Evolutionary conservation across 306 rosid species (phyloP), one percentile per base, ranked within the genome.

Genomic region (Vicia faba): DNA sequence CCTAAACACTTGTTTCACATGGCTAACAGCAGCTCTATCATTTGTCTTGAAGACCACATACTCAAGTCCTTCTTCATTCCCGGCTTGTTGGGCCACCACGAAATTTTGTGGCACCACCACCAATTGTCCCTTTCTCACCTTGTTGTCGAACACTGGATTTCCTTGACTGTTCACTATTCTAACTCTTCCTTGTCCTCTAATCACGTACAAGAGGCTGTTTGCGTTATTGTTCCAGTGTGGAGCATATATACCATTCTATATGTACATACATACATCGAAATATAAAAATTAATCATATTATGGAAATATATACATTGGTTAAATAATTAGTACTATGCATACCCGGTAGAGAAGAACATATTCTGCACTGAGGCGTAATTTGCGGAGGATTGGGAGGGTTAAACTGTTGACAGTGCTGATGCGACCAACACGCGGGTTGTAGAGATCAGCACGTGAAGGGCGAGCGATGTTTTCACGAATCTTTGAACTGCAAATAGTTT

Each of bases 161-260:
- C 97, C 97, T 4, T 28, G 15, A 77, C 66, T 13, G 60, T 90
- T 81, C 13, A 87, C 88, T 44, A 87, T 80, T 44, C 74, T 86
- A 2, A 83, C 64, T 25, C 73, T 63, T 12, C 84, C 95, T 5
- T 72, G n/a, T 6, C 97, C 97, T 44, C 74, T 81, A 0, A 65
- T 68, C 18, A 40, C 90, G 75, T 80, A 85, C 12, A 82, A 9
- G 0, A 86, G 15, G 7, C 72, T 65, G 72, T 91, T 82, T 1
- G 92, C 84, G 12, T 85, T 73, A 5, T 41, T 14, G 77, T 75
- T 87, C 88, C 88, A 90, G 48, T 87, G 87, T 7, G 96, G 90
- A 3, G 66, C 43, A 38, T 75, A 80, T 4, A 89, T 59, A 0
- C 76, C 95, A 38, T 87, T 82, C 92, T 86, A n/a, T n/a, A n/a